These are phyloP conservation scores for Globisporangium apiculatum DNA, from an alignment of 352 stramenopile species.

Conservation along the genomic window DNA sequence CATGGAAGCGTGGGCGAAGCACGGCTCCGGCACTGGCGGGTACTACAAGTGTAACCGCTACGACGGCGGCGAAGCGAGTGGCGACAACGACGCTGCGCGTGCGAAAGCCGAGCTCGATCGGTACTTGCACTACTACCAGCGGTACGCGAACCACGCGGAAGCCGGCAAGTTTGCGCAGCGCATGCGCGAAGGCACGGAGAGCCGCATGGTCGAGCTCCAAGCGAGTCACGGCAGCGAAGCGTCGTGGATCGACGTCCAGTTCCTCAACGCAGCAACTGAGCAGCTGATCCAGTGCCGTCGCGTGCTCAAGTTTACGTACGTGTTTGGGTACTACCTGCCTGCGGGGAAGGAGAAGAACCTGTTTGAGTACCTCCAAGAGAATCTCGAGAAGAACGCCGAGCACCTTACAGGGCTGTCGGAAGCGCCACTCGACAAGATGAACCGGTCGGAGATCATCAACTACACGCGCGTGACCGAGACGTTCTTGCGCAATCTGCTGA, in stretches of 20 bases:
- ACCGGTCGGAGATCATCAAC: conserved; percentile 92
- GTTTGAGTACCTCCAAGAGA: conserved; percentile 93
- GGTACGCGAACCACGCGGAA: conserved; percentile 95
- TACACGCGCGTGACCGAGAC: conserved; percentile 92
- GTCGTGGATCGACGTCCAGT: conserved; percentile 98
- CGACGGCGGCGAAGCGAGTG: conserved; percentile 47
- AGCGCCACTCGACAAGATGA: conserved; percentile 88
- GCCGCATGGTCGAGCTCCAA: conserved; percentile 94
- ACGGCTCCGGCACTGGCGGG: conserved; percentile 94
- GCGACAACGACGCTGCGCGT: conserved; percentile 83
- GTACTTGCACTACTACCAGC: conserved; percentile 99
- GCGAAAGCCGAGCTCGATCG: conserved; percentile 97
- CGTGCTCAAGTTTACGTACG: conserved; percentile 98
- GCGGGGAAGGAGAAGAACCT: conserved; percentile 88
- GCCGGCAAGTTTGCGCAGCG: conserved; percentile 96
- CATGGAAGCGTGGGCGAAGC: conserved; percentile 94
- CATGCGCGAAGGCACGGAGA: conserved; percentile 93
- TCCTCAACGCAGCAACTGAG: conserved; percentile 94
- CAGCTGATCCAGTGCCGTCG: conserved; percentile 96
- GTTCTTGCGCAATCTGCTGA: conserved; percentile 88
- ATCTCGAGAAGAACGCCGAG: conserved; percentile 93
- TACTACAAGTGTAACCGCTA: conserved; percentile 99
- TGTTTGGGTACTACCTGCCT: conserved; percentile 93
- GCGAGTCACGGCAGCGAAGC: conserved; percentile 78
- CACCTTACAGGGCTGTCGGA: conserved; percentile 88